Percentiles rank a stretch among this genome's conserved stretches.
These are phyloP conservation scores for Cystofilobasidium capitatum DNA, from an alignment of 768 basidiomycete genomes.

Conservation along the genomic window DNA sequence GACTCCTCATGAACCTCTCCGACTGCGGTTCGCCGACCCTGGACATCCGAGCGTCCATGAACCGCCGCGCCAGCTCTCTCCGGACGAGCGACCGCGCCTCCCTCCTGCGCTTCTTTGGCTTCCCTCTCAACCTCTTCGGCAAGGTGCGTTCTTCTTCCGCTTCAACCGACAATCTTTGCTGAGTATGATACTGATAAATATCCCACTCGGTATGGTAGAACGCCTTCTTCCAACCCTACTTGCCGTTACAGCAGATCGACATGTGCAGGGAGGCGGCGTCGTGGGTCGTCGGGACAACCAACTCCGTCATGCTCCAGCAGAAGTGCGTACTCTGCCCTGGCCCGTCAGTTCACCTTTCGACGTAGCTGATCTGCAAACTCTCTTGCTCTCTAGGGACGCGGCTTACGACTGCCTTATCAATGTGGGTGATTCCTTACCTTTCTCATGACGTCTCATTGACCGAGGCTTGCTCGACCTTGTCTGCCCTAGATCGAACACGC, in stretches of 20 bases:
- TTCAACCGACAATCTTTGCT: neutral
- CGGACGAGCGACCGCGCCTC: conserved; percentile 82
- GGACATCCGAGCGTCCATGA: conserved; percentile 51
- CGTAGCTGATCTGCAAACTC: neutral
- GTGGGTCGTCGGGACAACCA: conserved; percentile 79
- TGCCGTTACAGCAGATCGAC: conserved; percentile 90
- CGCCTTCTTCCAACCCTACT: conserved; percentile 94
- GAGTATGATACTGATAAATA: neutral
- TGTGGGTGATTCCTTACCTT: conserved; percentile 43
- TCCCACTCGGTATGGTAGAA: conserved; percentile 46
- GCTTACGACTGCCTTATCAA: conserved; percentile 75
- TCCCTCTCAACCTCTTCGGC: conserved; percentile 68
- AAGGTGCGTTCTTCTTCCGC: conserved; percentile 54
- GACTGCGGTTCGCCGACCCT: conserved; percentile 86
- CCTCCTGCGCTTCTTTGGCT: conserved; percentile 79
- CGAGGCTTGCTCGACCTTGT: neutral
- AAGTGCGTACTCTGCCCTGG: conserved; percentile 67
- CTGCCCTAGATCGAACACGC: conserved; percentile 66
- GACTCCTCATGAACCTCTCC: conserved; percentile 74
- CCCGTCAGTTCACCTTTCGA: conserved; percentile 56
- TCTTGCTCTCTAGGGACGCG: conserved; percentile 33
- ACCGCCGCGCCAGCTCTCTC: conserved; percentile 65
- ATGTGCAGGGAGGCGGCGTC: conserved; percentile 66
- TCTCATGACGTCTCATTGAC: neutral
- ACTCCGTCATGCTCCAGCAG: conserved; percentile 87